phyloP scores from a whole-genome alignment of 208 protist species.

The Tetramitus jugosus region DNA sequence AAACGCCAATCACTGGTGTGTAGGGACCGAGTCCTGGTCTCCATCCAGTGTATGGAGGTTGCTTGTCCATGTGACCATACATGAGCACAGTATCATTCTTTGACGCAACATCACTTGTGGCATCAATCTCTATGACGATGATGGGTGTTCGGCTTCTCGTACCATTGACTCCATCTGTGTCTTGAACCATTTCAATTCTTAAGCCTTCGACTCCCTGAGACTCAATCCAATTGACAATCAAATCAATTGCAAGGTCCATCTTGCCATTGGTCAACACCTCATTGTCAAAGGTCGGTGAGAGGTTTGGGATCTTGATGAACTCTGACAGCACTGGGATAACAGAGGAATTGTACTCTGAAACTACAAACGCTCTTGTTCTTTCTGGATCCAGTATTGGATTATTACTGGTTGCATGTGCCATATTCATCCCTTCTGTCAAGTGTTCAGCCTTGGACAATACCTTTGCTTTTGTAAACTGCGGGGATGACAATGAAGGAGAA shows the following conservation, averaged over 20 bases:
- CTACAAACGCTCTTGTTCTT: too few relatives aligned
- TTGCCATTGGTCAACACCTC: constrained; percentile 72
- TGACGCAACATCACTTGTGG: constrained; percentile 33
- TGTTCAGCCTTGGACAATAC: too few relatives aligned
- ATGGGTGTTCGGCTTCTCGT: constrained; percentile 64
- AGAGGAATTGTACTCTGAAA: too few relatives aligned
- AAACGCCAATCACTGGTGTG: constrained; percentile 66
- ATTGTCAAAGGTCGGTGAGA: constrained; percentile 75
- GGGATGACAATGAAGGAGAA: too few relatives aligned
- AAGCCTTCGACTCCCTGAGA: constrained; percentile 57
- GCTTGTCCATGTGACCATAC: constrained; percentile 94
- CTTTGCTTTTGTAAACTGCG: too few relatives aligned
- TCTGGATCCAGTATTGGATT: too few relatives aligned
- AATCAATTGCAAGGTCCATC: constrained; percentile 64
- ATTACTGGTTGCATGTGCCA: too few relatives aligned
- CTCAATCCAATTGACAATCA: constrained; percentile 72
- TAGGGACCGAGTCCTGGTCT: constrained; percentile 69
- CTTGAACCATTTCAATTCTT: constrained; percentile 60
- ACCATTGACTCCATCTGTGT: too few relatives aligned
- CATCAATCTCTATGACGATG: constrained; percentile 64
- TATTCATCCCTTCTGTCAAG: too few relatives aligned
- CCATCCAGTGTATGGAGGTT: constrained; percentile 83
- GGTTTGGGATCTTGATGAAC: constrained; percentile 82
- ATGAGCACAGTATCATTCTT: constrained; percentile 70
- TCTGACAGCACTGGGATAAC: too few relatives aligned